phyloP scores from a whole-genome alignment of 2,329 filamentous ascomycete species.

The Stachybotrys chlorohalonatus region DNA sequence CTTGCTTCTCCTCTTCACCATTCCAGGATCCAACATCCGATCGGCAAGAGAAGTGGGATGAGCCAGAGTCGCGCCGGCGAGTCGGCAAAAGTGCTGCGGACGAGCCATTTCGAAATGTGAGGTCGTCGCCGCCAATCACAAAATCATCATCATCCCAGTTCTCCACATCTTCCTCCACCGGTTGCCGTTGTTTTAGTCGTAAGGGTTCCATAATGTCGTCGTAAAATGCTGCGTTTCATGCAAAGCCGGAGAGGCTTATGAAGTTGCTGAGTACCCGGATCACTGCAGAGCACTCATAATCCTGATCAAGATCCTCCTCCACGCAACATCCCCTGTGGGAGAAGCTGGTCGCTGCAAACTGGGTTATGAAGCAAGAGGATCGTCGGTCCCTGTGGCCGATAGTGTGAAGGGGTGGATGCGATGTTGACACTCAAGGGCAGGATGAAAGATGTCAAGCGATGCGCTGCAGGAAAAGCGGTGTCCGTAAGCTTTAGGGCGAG shows the following conservation, averaged over 20 bases:
- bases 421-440: too few relatives aligned
- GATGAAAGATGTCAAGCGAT: neutral
- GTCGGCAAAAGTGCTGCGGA: conserved; percentile 31
- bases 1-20: conserved; percentile 80
- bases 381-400: too few relatives aligned
- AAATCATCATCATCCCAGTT: conserved; percentile 75
- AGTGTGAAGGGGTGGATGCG: too few relatives aligned
- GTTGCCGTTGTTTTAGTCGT: conserved; percentile 41
- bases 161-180: conserved; percentile 56
- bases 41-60: conserved; percentile 71
- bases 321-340: neutral
- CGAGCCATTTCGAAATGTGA: conserved; percentile 47
- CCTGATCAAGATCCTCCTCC: neutral
- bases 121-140: conserved; percentile 58
- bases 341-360: too few relatives aligned
- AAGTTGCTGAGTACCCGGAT: neutral
- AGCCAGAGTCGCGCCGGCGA: conserved; percentile 64
- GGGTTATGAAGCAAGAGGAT: too few relatives aligned
- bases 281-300: conserved; percentile 1
- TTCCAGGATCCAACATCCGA: conserved; percentile 71
- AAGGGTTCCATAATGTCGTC: conserved; percentile 41
- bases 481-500: neutral
- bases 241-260: neutral
- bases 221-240: conserved; percentile 4
- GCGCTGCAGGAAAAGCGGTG: neutral